Evolutionary conservation across 202 grass and related monocot genomes (phyloP).

Genomic region (Setaria italica): DNA sequence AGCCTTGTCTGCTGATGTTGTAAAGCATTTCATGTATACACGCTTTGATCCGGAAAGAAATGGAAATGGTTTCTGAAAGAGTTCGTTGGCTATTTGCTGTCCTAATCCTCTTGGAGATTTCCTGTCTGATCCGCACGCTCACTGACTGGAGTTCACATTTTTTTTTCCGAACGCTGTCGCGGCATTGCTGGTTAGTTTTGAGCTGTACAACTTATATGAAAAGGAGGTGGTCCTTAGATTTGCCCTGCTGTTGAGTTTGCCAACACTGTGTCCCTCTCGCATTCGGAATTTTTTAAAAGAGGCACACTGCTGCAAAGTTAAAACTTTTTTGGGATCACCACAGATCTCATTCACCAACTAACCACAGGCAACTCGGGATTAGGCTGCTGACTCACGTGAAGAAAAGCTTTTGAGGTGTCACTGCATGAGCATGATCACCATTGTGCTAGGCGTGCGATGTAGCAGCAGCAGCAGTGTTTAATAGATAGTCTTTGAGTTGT

Average conservation of each 20-base stretch:
- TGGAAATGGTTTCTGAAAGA: neutral
- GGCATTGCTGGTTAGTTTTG: slow-evolving; percentile 12
- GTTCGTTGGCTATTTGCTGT: neutral
- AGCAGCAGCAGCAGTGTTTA: too few species aligned
- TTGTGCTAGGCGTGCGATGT: neutral
- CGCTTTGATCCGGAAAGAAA: neutral
- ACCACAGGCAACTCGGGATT: neutral
- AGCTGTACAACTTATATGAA: neutral
- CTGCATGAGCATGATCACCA: neutral
- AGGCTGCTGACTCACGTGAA: slow-evolving; percentile 3
- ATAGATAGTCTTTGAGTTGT: too few species aligned
- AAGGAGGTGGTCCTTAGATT: slow-evolving; percentile 38
- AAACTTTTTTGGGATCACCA: neutral
- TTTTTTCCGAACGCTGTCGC: neutral
- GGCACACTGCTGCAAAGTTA: neutral
- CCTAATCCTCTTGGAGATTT: neutral
- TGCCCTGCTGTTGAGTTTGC: slow-evolving; percentile 28
- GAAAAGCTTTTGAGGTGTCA: slow-evolving; percentile 38
- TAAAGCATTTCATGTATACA: slow-evolving; percentile 32
- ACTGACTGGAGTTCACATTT: neutral
- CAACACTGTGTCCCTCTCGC: slow-evolving; percentile 21
- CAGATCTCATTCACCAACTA: slow-evolving; percentile 34
- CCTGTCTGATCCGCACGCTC: neutral
- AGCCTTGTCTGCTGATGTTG: neutral
- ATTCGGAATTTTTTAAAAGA: neutral